Percentiles rank a stretch among this genome's conserved stretches.
phyloP scores from a whole-genome alignment of 495 filamentous ascomycete species.

The Neurospora sp. region DNA sequence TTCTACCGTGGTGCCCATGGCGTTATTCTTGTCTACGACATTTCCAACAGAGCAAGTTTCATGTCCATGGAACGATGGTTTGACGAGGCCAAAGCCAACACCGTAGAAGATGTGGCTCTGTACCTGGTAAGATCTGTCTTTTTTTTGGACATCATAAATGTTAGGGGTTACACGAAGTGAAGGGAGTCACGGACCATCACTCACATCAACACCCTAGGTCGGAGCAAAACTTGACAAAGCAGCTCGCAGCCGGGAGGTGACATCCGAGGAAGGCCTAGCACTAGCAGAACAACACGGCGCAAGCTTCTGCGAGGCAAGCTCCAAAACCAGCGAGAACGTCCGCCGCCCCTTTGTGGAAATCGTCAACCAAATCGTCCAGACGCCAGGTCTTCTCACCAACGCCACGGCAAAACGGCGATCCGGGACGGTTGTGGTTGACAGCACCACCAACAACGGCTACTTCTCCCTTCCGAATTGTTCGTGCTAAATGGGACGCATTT shows the following conservation, averaged over 20 bases:
- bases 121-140: constrained; percentile 33
- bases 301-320: constrained; percentile 46
- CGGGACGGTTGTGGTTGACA: constrained; percentile 9
- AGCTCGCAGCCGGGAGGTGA: constrained; percentile 33
- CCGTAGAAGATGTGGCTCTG: constrained; percentile 39
- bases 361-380: constrained; percentile 42
- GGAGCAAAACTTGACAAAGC: constrained; percentile 48
- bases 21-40: constrained; percentile 51
- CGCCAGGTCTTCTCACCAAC: constrained; percentile 30
- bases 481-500: constrained; percentile 7
- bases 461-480: constrained; percentile 7
- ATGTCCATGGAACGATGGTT: constrained; percentile 50
- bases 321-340: constrained; percentile 46
- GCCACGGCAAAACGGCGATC: constrained; percentile 11
- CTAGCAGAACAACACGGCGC: constrained; percentile 39
- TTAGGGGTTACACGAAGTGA: not conserved
- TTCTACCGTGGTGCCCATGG: constrained; percentile 54
- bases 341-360: constrained; percentile 44
- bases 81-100: constrained; percentile 45
- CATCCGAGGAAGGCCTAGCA: constrained; percentile 39
- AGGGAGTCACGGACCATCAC: not conserved
- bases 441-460: not conserved
- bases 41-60: constrained; percentile 45
- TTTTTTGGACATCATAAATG: not conserved
- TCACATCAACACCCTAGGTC: constrained; percentile 22